A percentile compares a stretch with the other conserved stretches of the same genome.
Conservation (phyloP, 2,329 filamentous ascomycete genomes). For the Plectosphaerella sp. region DNA sequence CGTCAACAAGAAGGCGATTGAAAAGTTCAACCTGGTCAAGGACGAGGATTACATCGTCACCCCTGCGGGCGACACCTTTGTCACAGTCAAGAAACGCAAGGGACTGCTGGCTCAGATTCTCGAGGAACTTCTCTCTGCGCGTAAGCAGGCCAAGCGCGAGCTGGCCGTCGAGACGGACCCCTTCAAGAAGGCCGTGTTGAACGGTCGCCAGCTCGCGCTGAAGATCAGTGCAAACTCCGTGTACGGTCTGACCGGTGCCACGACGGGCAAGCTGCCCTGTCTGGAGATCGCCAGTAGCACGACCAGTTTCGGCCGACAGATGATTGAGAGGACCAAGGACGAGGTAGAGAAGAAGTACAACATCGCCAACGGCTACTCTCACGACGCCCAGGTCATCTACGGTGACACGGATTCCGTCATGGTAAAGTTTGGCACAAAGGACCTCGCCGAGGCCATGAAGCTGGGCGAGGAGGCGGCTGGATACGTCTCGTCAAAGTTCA, state of each 20-base stretch:
- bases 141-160: conserved; percentile 93
- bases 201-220: conserved; percentile 92
- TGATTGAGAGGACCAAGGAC: conserved; percentile 98
- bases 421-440: conserved; percentile 94
- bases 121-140: conserved; percentile 83
- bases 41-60: conserved; percentile 96
- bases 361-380: conserved; percentile 88
- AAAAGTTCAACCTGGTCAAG: conserved; percentile 72
- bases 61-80: conserved; percentile 90
- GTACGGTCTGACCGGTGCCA: conserved; percentile 94
- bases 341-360: conserved; percentile 89
- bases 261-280: conserved; percentile 92
- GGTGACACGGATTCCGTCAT: conserved; percentile 99
- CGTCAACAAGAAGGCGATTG: conserved; percentile 71
- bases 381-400: conserved; percentile 96
- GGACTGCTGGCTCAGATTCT: conserved; percentile 92
- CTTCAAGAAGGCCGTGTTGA: conserved; percentile 96
- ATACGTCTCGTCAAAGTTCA: conserved; percentile 86
- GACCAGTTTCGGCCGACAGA: conserved; percentile 93
- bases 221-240: conserved; percentile 98
- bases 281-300: conserved; percentile 94
- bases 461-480: conserved; percentile 89
- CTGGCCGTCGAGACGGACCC: conserved; percentile 84
- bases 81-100: conserved; percentile 82
- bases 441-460: conserved; percentile 86